These are phyloP conservation scores for Sporothrix curviconia DNA, from an alignment of 2,329 filamentous ascomycete genomes.

Conservation along the genomic window DNA sequence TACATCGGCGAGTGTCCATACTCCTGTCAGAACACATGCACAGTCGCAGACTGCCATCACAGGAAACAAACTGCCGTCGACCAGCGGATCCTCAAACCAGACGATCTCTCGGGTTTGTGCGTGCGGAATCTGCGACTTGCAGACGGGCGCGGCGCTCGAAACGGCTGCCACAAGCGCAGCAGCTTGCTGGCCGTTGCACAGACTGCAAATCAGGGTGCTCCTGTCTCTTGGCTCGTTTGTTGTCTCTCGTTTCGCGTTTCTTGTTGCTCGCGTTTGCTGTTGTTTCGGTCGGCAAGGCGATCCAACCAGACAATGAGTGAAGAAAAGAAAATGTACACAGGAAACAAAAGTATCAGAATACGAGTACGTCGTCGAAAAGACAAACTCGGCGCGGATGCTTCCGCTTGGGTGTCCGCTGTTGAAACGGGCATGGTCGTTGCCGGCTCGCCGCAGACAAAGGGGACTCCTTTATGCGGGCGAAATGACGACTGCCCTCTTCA, in stretches of 20 bases:
- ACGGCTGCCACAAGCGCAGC: not conserved
- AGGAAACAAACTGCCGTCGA: no score
- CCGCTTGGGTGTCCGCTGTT: no score
- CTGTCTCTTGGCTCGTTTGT: not conserved
- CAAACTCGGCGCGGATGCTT: not conserved
- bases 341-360: not conserved
- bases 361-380: not conserved
- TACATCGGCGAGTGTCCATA: no score
- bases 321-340: not conserved
- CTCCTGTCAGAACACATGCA: no score
- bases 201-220: conserved; percentile 2
- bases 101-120: not conserved
- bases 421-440: not conserved
- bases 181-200: not conserved
- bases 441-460: conserved; percentile 7
- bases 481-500: not conserved
- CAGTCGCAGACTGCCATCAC: no score
- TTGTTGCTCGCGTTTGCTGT: not conserved
- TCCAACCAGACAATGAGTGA: not conserved
- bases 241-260: not conserved
- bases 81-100: conserved; percentile 7
- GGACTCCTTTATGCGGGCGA: not conserved
- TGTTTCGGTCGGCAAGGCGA: conserved; percentile 1
- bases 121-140: no score
- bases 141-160: not conserved